Conservation (phyloP, 192 early-diverging fungal genomes). For the Coemansia asiatica region DNA sequence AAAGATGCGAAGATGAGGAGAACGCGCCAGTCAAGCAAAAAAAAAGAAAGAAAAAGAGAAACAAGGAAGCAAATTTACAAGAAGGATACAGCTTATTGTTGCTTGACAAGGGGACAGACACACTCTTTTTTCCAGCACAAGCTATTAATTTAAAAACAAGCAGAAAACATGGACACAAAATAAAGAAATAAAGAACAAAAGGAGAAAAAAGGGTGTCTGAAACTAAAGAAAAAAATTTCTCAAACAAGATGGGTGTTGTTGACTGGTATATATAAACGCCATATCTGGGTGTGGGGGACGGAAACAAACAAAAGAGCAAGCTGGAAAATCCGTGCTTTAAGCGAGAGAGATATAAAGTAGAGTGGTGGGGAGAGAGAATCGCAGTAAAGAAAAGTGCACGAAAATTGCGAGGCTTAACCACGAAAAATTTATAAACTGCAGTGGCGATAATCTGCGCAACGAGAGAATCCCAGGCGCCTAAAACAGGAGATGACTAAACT, state of each 20-base stretch:
- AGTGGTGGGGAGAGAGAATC: background rate
- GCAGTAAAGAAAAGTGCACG: background rate
- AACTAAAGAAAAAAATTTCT: background rate
- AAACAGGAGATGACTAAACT: constrained; percentile 4
- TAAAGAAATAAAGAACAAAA: too few relatives aligned
- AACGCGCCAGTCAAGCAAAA: background rate
- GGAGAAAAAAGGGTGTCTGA: background rate
- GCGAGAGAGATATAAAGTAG: background rate
- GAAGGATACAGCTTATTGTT: background rate
- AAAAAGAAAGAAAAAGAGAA: background rate
- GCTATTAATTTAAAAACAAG: background rate
- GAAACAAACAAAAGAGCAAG: background rate
- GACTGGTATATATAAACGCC: background rate
- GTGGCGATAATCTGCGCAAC: background rate
- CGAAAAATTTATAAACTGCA: background rate
- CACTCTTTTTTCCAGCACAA: constrained; percentile 4
- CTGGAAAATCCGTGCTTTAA: background rate
- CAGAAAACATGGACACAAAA: background rate
- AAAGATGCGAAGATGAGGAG: background rate
- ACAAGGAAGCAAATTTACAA: background rate
- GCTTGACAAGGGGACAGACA: constrained; percentile 3
- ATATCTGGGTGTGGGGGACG: background rate
- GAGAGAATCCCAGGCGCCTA: background rate
- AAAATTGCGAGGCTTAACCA: constrained; percentile 5
- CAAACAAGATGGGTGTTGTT: background rate